Conservation (phyloP, 306 rosid genomes). For the Lupinus albus region DNA sequence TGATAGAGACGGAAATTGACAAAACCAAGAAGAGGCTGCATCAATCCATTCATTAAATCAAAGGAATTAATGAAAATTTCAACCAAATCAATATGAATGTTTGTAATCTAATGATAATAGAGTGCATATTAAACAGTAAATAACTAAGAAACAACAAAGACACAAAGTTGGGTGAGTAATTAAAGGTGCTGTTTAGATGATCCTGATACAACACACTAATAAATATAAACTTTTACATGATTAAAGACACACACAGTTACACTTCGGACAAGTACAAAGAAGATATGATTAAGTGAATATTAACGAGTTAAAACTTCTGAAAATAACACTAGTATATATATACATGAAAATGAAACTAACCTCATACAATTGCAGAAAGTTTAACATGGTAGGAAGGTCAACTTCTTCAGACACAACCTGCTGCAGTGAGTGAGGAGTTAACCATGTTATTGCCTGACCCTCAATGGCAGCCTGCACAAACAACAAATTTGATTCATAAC, state of each 20-base stretch:
- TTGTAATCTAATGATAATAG: not conserved
- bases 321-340: not conserved
- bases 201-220: not conserved
- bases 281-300: not conserved
- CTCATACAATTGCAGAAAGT: slow-evolving; percentile 81
- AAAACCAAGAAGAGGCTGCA: slow-evolving; percentile 77
- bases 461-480: slow-evolving; percentile 74
- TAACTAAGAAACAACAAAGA: not conserved
- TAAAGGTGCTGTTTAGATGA: slow-evolving; percentile 10
- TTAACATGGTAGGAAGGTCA: slow-evolving; percentile 73
- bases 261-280: not conserved
- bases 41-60: slow-evolving; percentile 11
- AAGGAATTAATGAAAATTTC: slow-evolving; percentile 12
- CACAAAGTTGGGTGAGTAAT: not conserved
- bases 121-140: slow-evolving; percentile 11
- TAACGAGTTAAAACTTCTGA: not conserved
- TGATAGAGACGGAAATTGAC: slow-evolving; percentile 77
- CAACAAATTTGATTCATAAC: slow-evolving; percentile 19
- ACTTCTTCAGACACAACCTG: slow-evolving; percentile 81
- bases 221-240: not conserved
- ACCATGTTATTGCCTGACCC: slow-evolving; percentile 85
- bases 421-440: slow-evolving; percentile 89
- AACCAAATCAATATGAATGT: slow-evolving; percentile 2
- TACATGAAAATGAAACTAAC: slow-evolving; percentile 43
- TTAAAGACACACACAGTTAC: not conserved